Conservation (phyloP, 441 rosid genomes). For the Gossypium gossypioides region DNA sequence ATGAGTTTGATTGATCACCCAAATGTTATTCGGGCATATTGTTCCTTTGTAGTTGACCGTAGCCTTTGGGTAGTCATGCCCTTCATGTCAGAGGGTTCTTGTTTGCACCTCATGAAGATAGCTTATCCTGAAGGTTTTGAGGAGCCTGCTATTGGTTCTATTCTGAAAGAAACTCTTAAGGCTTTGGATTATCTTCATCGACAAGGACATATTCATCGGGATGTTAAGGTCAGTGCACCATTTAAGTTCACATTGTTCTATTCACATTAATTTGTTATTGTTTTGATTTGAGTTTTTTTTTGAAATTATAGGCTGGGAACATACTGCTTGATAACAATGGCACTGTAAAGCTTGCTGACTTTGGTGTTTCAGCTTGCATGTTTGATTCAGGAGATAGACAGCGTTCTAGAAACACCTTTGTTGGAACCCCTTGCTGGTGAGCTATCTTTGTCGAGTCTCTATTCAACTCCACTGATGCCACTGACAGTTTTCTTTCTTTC, state of each 20-base stretch:
- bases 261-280: neutral
- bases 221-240: conserved; percentile 65
- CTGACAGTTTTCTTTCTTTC: neutral
- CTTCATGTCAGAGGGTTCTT: conserved; percentile 95
- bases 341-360: conserved; percentile 87
- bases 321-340: conserved; percentile 80
- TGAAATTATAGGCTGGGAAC: conserved; percentile 74
- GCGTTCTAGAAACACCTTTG: conserved; percentile 92
- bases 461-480: neutral
- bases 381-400: conserved; percentile 94
- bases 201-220: conserved; percentile 97
- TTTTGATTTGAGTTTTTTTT: conserved; percentile 12
- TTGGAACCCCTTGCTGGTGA: conserved; percentile 99
- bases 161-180: conserved; percentile 91
- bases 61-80: conserved; percentile 99
- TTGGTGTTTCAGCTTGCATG: conserved; percentile 99
- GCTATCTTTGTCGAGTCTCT: conserved; percentile 13
- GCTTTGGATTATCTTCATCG: conserved; percentile 92
- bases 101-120: conserved; percentile 95
- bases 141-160: conserved; percentile 77
- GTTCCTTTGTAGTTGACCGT: conserved; percentile 85
- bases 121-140: conserved; percentile 89
- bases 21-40: conserved; percentile 73
- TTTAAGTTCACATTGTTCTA: conserved; percentile 10
- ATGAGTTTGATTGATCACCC: conserved; percentile 98